Base-by-base conservation (phyloP, 768 basidiomycete genomes). In the Serendipita indica region DNA sequence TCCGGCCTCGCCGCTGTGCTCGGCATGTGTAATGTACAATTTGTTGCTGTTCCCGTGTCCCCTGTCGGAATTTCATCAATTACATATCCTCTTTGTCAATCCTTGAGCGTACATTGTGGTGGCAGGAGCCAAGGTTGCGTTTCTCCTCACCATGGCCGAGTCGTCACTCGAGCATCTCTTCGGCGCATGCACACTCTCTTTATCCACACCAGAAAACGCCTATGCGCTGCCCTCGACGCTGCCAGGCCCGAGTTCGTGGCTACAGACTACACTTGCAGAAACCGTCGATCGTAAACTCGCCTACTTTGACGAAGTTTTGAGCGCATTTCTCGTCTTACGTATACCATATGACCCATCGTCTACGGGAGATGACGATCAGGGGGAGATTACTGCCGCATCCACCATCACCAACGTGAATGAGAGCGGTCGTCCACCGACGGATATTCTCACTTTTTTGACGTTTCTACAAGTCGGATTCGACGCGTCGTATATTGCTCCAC, bases 11-110 rank as follows among this genome's bases (percentile, higher is more conserved):
- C 89, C 89, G 4, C 86, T 75, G 67, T 91, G 89, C 67, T 92
- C 89, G 22, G 86, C 82, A 67, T 91, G 88, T 2, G 89, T 92
- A 67, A 92, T 86, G 68, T 91, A 91, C 28, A 91, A 72, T 69
- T 89, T 89, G 76, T 85, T 76, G 43, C 61, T 64, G 25, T 63
- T 62, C 68, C 88, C 88, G 74, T 90, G 87, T 54, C 88, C 67
- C 67, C 65, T 67, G 27, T 25, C 52, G n/a, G 32, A 7, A 4
- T n/a, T 54, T n/a, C n/a, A n/a, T n/a, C n/a, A n/a, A n/a, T n/a
- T n/a, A n/a, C n/a, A n/a, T n/a, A n/a, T n/a, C n/a, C n/a, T n/a
- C n/a, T n/a, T n/a, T n/a, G n/a, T n/a, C n/a, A n/a, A n/a, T n/a
- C n/a, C n/a, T n/a, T n/a, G n/a, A 7, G 49, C 49, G 20, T 54